phyloP scores from a whole-genome alignment of 768 basidiomycete species.

The Lactarius sanguifluus region DNA sequence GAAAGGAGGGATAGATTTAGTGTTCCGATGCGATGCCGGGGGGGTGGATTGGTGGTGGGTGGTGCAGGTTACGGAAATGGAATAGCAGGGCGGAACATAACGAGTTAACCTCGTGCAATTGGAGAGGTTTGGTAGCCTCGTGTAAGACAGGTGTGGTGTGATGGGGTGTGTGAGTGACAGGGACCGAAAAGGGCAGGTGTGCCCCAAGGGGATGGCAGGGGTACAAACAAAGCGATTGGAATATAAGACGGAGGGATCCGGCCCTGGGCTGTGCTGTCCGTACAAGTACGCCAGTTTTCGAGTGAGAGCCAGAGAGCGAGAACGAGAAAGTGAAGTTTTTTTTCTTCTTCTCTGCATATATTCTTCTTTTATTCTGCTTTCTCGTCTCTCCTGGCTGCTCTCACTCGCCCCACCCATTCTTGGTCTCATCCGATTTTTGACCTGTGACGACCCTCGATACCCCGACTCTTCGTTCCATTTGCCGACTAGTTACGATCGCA shows the following conservation, averaged over 20 bases:
- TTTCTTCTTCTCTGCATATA: neutral
- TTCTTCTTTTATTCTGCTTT: neutral
- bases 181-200: neutral
- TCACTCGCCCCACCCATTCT: slow-evolving; percentile 11
- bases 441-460: slow-evolving; percentile 19
- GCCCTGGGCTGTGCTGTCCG: slow-evolving; percentile 13
- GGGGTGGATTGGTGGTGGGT: neutral
- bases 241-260: slow-evolving; percentile 20
- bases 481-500: slow-evolving; percentile 28
- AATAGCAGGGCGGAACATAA: slow-evolving; percentile 20
- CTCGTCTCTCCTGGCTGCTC: neutral
- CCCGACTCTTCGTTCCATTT: slow-evolving; percentile 13
- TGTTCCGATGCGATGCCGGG: slow-evolving; percentile 12
- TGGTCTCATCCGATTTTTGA: slow-evolving; percentile 12
- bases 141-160: slow-evolving; percentile 4
- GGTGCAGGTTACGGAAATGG: slow-evolving; percentile 7
- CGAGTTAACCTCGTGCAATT: slow-evolving; percentile 13
- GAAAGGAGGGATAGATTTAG: slow-evolving; percentile 21
- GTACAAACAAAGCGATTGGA: neutral
- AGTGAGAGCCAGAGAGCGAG: slow-evolving; percentile 3
- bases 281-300: slow-evolving; percentile 3
- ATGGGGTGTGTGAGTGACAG: neutral
- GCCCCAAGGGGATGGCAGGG: neutral
- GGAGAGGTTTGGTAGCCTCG: slow-evolving; percentile 26
- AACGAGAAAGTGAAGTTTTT: neutral